A percentile compares a stretch with the other conserved stretches of the same genome.
These are phyloP conservation scores for Penicillium nucicola DNA, from an alignment of 495 filamentous ascomycete species.

Conservation along the genomic window DNA sequence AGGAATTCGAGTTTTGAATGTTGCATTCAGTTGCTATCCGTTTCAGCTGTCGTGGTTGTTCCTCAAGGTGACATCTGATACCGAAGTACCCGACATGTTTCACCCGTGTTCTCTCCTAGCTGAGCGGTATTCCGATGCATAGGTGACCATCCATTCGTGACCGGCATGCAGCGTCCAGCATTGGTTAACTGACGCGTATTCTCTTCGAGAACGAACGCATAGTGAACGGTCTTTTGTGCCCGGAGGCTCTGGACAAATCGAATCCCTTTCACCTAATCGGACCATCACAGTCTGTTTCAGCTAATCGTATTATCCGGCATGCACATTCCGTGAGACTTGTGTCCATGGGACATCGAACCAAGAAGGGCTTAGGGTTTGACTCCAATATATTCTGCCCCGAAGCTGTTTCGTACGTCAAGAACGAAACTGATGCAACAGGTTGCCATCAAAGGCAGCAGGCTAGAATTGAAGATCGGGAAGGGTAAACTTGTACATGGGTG, in stretches of 20 bases:
- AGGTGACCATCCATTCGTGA: slow-evolving; percentile 35
- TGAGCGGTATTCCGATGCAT: slow-evolving; percentile 22
- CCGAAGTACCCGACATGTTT: slow-evolving; percentile 32
- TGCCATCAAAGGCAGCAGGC: slow-evolving; percentile 14
- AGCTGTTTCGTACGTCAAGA: neutral
- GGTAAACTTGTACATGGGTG: slow-evolving; percentile 33
- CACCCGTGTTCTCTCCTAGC: slow-evolving; percentile 33
- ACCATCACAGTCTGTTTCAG: slow-evolving; percentile 23
- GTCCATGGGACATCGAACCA: slow-evolving; percentile 28
- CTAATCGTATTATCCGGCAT: slow-evolving; percentile 37
- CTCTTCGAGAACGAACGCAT: slow-evolving; percentile 36
- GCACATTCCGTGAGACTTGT: slow-evolving; percentile 38
- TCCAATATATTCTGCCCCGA: slow-evolving; percentile 25
- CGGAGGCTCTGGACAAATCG: slow-evolving; percentile 37
- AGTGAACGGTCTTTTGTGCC: slow-evolving; percentile 43
- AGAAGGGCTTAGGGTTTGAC: slow-evolving; percentile 42
- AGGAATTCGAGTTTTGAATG: slow-evolving; percentile 18
- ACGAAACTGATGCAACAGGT: slow-evolving; percentile 5
- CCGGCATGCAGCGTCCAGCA: slow-evolving; percentile 43
- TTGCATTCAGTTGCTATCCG: slow-evolving; percentile 12
- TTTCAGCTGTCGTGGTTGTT: slow-evolving; percentile 18
- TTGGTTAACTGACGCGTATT: slow-evolving; percentile 44
- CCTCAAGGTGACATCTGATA: slow-evolving; percentile 28
- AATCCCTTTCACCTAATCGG: slow-evolving; percentile 33
- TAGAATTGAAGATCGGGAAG: slow-evolving; percentile 24